These are phyloP conservation scores for Otatea glauca DNA, from an alignment of 176 grass and related monocot species.

Conservation along the genomic window DNA sequence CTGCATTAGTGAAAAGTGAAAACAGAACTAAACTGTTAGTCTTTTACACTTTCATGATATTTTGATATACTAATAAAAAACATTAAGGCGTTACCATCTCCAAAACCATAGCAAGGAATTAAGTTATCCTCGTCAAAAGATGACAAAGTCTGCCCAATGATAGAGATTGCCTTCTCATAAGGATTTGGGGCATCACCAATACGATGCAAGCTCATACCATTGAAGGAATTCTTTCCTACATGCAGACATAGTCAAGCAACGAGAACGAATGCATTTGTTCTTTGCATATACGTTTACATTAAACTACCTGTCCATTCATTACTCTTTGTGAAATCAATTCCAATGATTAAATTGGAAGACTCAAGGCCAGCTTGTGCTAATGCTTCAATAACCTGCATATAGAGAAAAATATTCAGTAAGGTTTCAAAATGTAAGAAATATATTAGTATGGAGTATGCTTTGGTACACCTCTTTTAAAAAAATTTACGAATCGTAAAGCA, in stretches of 20 bases:
- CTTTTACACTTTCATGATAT: neutral
- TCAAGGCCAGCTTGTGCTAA: constrained; percentile 74
- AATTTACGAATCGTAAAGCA: no score
- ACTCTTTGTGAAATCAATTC: constrained; percentile 89
- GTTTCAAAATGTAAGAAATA: constrained; percentile 3
- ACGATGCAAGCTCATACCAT: constrained; percentile 77
- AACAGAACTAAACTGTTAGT: constrained; percentile 36
- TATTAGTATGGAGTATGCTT: neutral
- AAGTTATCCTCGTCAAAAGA: constrained; percentile 93
- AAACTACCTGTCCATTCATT: constrained; percentile 80
- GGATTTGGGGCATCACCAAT: constrained; percentile 76
- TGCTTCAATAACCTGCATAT: constrained; percentile 71
- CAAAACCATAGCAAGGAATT: constrained; percentile 96
- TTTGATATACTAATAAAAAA: constrained; percentile 11
- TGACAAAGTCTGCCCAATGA: constrained; percentile 84
- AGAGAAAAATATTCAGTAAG: constrained; percentile 19
- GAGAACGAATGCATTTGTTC: constrained; percentile 14
- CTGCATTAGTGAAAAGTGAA: constrained; percentile 53
- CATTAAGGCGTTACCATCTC: constrained; percentile 70
- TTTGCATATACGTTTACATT: constrained; percentile 13
- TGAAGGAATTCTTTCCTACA: constrained; percentile 71
- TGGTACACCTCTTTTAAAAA: no score
- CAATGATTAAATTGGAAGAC: constrained; percentile 80
- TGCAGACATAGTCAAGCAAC: neutral
- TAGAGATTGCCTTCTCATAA: constrained; percentile 87